Conservation (phyloP, 2,329 filamentous ascomycete genomes). For the Ophiostoma montium region DNA sequence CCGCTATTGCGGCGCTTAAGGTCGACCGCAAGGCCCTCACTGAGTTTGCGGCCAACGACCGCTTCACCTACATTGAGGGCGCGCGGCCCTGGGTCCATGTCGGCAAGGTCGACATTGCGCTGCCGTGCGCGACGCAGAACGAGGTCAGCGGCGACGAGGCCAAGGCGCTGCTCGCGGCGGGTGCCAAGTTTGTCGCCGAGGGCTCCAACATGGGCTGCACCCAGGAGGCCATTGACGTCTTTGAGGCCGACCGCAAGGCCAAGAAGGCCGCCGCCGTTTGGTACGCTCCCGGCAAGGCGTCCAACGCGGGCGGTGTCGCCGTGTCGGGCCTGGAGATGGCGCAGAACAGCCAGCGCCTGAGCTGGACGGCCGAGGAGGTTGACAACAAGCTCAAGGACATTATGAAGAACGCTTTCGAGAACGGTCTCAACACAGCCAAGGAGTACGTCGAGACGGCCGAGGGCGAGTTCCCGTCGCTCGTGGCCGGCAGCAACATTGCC, state of each 20-base stretch:
- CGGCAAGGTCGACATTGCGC: conserved; percentile 76
- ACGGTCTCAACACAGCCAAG: conserved; percentile 77
- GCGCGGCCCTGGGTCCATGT: conserved; percentile 86
- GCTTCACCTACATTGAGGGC: conserved; percentile 77
- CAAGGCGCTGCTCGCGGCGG: conserved; percentile 59
- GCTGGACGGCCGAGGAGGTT: conserved; percentile 81
- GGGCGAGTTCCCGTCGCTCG: conserved; percentile 75
- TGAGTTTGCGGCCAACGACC: conserved; percentile 46
- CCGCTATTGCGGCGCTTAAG: conserved; percentile 73
- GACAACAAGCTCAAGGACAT: conserved; percentile 81
- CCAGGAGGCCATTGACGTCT: conserved; percentile 84
- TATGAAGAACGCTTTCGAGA: conserved; percentile 89
- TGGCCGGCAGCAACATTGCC: conserved; percentile 92
- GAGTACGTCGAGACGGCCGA: conserved; percentile 69
- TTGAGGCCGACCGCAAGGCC: conserved; percentile 63
- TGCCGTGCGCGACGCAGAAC: conserved; percentile 93
- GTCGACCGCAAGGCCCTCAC: conserved; percentile 72
- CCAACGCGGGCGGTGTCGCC: conserved; percentile 94
- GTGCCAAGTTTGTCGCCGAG: conserved; percentile 79
- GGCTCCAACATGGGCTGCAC: conserved; percentile 99
- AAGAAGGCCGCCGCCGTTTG: conserved; percentile 60
- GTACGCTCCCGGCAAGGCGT: conserved; percentile 95
- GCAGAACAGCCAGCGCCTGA: conserved; percentile 78
- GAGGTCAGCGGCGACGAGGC: conserved; percentile 91
- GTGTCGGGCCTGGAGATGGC: conserved; percentile 98